phyloP scores from a whole-genome alignment of 306 rosid species.

The Castanea mollissima region DNA sequence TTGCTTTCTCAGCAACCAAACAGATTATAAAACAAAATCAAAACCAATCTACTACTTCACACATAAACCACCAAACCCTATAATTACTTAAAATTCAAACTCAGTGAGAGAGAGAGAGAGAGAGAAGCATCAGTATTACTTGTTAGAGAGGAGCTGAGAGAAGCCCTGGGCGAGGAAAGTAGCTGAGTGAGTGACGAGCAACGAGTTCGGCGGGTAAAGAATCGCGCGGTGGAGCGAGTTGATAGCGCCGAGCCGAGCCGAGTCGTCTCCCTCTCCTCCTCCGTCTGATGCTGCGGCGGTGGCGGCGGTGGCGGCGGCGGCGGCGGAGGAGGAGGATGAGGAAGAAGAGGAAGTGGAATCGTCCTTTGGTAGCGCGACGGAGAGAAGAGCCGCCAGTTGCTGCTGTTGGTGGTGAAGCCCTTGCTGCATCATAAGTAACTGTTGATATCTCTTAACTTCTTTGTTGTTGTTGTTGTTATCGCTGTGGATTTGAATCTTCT shows the following conservation, averaged over 20 bases:
- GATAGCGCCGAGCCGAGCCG: conserved; percentile 71
- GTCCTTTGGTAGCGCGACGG: conserved; percentile 72
- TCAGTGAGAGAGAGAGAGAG: neutral
- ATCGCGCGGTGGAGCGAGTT: conserved; percentile 84
- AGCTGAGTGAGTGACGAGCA: conserved; percentile 90
- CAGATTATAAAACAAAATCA: neutral
- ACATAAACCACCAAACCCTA: neutral
- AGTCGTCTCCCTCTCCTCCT: conserved; percentile 39
- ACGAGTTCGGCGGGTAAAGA: conserved; percentile 76
- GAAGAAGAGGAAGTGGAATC: conserved; percentile 31
- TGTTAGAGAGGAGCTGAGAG: conserved; percentile 86
- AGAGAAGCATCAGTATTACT: conserved; percentile 31
- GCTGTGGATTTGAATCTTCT: conserved; percentile 23
- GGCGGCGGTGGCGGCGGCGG: neutral
- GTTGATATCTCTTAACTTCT: neutral
- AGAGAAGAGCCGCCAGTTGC: conserved; percentile 80
- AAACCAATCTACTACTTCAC: neutral
- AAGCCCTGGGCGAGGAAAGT: conserved; percentile 75
- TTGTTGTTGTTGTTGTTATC: neutral
- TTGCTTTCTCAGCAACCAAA: neutral
- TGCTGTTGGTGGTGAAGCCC: conserved; percentile 84
- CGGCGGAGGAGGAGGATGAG: conserved; percentile 21
- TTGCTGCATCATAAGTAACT: conserved; percentile 64
- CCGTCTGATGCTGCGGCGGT: conserved; percentile 15
- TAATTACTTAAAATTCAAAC: neutral